Percentiles rank a stretch among this genome's conserved stretches.
Evolutionary conservation across 371 early-diverging fungal genomes (phyloP).

Genomic region (Coemansia sp.): DNA sequence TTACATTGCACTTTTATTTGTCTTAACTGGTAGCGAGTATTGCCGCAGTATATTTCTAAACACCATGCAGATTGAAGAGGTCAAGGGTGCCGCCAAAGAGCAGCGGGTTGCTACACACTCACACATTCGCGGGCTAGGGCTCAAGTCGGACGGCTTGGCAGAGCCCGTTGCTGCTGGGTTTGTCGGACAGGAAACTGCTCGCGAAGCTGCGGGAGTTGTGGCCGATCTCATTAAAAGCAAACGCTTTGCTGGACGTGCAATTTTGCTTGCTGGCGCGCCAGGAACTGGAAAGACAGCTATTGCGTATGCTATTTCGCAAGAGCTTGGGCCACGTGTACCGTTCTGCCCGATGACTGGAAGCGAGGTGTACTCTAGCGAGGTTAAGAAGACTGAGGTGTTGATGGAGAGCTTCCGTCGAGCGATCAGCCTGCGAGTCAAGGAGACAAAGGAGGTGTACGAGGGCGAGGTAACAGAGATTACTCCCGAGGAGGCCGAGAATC

Average conservation of each 20-base stretch:
- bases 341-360: slow-evolving; percentile 98
- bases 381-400: slow-evolving; percentile 97
- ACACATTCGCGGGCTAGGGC: slow-evolving; percentile 88
- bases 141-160: slow-evolving; percentile 83
- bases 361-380: slow-evolving; percentile 96
- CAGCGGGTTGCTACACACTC: slow-evolving; percentile 95
- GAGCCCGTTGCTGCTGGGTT: slow-evolving; percentile 87
- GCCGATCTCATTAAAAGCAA: slow-evolving; percentile 92
- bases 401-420: slow-evolving; percentile 98
- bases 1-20: neutral
- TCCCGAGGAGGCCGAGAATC: slow-evolving; percentile 94
- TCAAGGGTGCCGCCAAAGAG: slow-evolving; percentile 57
- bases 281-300: slow-evolving; percentile 96
- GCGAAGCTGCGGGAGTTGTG: slow-evolving; percentile 93
- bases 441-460: slow-evolving; percentile 98
- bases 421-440: slow-evolving; percentile 95
- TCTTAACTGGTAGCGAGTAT: neutral
- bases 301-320: slow-evolving; percentile 93
- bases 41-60: neutral
- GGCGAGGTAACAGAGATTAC: slow-evolving; percentile 98
- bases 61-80: slow-evolving; percentile 53
- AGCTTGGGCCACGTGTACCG: slow-evolving; percentile 95
- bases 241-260: slow-evolving; percentile 96
- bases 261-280: slow-evolving; percentile 95
- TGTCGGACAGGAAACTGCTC: slow-evolving; percentile 93